phyloP scores from a whole-genome alignment of 306 rosid species.

The Dalbergia cultrata region DNA sequence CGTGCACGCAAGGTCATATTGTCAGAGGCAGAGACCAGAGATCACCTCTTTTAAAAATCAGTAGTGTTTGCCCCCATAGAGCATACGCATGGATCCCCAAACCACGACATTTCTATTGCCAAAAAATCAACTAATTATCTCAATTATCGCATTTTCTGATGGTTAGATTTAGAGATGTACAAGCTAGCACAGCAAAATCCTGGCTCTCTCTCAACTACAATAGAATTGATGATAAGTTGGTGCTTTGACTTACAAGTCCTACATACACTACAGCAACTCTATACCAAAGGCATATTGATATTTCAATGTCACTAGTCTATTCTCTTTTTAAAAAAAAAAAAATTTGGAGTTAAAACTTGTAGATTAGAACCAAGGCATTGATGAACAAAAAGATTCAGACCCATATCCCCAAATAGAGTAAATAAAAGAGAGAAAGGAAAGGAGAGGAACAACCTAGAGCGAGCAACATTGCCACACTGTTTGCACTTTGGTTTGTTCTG shows the following conservation, averaged over 20 bases:
- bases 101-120: background rate
- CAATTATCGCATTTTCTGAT: too few relatives aligned
- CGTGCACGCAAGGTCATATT: background rate
- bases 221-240: too few relatives aligned
- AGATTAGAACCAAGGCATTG: background rate
- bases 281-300: background rate
- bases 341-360: background rate
- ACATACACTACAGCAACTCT: background rate
- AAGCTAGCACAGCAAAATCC: too few relatives aligned
- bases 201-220: too few relatives aligned
- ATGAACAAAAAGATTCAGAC: background rate
- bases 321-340: too few relatives aligned
- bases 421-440: background rate
- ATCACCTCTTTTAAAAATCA: background rate
- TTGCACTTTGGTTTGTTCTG: conserved; percentile 47
- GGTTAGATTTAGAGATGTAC: too few relatives aligned
- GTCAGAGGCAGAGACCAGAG: background rate
- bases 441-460: conserved; percentile 62
- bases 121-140: background rate
- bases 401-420: too few relatives aligned
- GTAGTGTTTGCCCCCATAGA: background rate
- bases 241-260: background rate
- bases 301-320: background rate
- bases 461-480: conserved; percentile 89
- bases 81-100: background rate